Base-by-base conservation (phyloP, 306 rosid species). In the Rosa multiflora region DNA sequence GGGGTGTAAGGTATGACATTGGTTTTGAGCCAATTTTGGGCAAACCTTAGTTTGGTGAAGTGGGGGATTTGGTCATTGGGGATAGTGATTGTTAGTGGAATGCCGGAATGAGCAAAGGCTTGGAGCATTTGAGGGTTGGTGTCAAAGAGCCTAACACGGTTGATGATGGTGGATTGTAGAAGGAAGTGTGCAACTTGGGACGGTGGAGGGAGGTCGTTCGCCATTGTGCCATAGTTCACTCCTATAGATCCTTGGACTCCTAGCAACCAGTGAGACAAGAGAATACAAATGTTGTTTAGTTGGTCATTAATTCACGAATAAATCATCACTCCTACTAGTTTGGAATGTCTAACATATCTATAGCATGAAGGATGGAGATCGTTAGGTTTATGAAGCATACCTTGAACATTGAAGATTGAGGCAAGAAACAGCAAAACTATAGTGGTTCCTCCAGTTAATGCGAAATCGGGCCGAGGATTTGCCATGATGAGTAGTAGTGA, bases 181-280 rank as follows among this genome's bases (percentile, higher is more conserved):
- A 93, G 83, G 76, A 93, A 93, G 0, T 82, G 77, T 2, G 90
- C 92, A 2, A 93, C 97, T 49, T 81, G 49, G 0, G 85, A 12
- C 12, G 97, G 85, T 42, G 91, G 92, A 21, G 96, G 92, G 56
- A 92, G 96, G 67, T 92, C 78, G 76, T 84, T 76, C n/a, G 92
- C 97, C 51, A 85, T 68, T 0, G 92, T 92, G 20, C 97, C 97
- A 49, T 88, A 89, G 79, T 91, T 93, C n/a, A 89, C 97, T 55
- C 94, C 97, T 46, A 91, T 88, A 2, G 83, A 62, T 64, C 92
- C 91, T 59, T 80, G 76, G 4, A 55, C 89, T 64, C 78, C 90
- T 87, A 75, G 18, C 40, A 55, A 52, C 14, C 62, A 20, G n/a
- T 10, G 21, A 6, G 13, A 52, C 13, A 52, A 26, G 48, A 3